Conservation (phyloP, 1,284 basidiomycete species). For the Malassezia cuniculi region DNA sequence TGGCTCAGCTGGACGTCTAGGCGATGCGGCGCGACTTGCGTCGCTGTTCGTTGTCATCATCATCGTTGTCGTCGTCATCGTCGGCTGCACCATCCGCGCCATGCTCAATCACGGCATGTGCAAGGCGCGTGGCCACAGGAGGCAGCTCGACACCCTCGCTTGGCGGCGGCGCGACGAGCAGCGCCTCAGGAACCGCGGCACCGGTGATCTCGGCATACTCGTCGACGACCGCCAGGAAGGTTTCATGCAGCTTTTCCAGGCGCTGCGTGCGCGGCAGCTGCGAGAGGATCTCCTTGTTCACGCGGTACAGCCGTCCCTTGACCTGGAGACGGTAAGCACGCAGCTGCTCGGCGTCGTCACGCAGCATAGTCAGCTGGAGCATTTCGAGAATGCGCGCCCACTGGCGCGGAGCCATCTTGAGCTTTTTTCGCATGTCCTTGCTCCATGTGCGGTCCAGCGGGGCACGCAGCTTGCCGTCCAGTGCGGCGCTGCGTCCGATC, state of each 20-base stretch:
- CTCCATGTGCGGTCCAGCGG: slow-evolving; percentile 67
- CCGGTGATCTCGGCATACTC: slow-evolving; percentile 71
- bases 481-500: slow-evolving; percentile 41
- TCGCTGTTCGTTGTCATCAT: slow-evolving; percentile 14
- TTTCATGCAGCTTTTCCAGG: slow-evolving; percentile 78
- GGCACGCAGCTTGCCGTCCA: slow-evolving; percentile 55
- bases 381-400: slow-evolving; percentile 85
- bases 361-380: slow-evolving; percentile 63
- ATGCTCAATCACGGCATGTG: background rate
- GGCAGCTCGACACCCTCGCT: slow-evolving; percentile 6
- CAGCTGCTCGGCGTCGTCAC: slow-evolving; percentile 52
- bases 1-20: slow-evolving; percentile 9
- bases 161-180: slow-evolving; percentile 16
- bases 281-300: slow-evolving; percentile 80
- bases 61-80: slow-evolving; percentile 12
- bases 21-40: slow-evolving; percentile 20
- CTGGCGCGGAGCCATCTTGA: slow-evolving; percentile 89
- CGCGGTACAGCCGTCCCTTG: slow-evolving; percentile 76
- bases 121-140: background rate
- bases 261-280: slow-evolving; percentile 74
- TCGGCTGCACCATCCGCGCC: slow-evolving; percentile 11
- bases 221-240: slow-evolving; percentile 71
- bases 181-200: slow-evolving; percentile 26
- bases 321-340: slow-evolving; percentile 58
- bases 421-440: slow-evolving; percentile 61